Conservation (phyloP, 208 protist genomes). For the Acanthamoeba culbertsoni region DNA sequence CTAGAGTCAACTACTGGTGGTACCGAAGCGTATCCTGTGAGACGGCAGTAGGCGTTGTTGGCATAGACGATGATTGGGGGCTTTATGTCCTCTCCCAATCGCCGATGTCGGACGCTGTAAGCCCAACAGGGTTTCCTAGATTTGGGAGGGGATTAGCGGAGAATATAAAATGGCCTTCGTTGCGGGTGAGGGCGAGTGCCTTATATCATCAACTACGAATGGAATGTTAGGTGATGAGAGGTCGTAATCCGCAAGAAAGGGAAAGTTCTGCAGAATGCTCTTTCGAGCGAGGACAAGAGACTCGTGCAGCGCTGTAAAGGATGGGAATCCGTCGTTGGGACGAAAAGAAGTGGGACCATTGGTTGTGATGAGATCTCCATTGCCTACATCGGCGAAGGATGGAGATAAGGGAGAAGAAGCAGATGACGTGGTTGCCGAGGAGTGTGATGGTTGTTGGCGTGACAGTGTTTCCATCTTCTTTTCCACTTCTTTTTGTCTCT, state of each 20-base stretch:
- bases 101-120: neutral
- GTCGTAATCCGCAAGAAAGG: conserved; percentile 14
- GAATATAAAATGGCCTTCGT: neutral
- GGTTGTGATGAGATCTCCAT: neutral
- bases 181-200: neutral
- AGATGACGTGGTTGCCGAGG: neutral
- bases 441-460: neutral
- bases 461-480: neutral
- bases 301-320: neutral
- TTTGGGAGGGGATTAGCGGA: neutral
- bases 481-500: neutral
- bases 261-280: conserved; percentile 5
- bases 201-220: neutral
- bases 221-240: neutral
- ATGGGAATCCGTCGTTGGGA: neutral
- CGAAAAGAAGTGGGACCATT: neutral
- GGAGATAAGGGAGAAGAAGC: neutral
- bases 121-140: neutral
- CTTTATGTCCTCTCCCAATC: conserved; percentile 12
- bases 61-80: conserved; percentile 4
- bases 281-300: neutral
- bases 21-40: neutral
- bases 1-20: neutral
- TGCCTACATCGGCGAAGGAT: neutral
- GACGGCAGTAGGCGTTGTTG: neutral